Percentiles rank a stretch among this genome's conserved stretches.
phyloP scores from a whole-genome alignment of 768 basidiomycete genomes.

The Antrodiella citrinella region DNA sequence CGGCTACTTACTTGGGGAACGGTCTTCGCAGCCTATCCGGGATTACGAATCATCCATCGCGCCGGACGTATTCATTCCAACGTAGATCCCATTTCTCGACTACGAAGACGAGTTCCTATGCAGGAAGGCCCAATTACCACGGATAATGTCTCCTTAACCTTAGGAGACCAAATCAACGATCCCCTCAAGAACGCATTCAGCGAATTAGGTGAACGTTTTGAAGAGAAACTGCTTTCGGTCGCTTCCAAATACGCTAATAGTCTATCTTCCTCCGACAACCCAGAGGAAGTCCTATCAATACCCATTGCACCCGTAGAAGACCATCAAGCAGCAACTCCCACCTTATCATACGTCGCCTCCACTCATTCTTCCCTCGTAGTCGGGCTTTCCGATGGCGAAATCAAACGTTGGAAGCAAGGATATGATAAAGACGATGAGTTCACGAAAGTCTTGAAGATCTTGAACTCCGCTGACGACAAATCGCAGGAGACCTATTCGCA shows the following conservation, averaged over 20 bases:
- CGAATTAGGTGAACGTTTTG: conserved; percentile 1
- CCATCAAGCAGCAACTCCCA: background rate
- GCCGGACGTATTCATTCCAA: too few species aligned
- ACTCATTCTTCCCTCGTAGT: background rate
- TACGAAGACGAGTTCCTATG: conserved; percentile 17
- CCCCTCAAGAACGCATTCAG: background rate
- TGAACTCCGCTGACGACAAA: background rate
- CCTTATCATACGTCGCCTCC: background rate
- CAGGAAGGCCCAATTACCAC: conserved; percentile 12
- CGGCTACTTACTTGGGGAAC: too few species aligned
- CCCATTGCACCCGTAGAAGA: conserved; percentile 2
- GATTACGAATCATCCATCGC: conserved; percentile 29
- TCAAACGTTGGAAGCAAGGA: background rate
- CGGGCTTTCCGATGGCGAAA: background rate
- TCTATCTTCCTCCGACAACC: conserved; percentile 1
- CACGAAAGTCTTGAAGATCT: background rate
- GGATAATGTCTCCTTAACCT: background rate
- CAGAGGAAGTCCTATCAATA: too few species aligned
- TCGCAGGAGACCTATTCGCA: background rate
- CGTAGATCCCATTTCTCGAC: conserved; percentile 30
- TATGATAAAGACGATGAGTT: background rate
- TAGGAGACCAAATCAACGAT: conserved; percentile 1
- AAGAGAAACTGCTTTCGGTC: background rate
- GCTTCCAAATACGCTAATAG: background rate
- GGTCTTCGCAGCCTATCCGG: conserved; percentile 28